Conservation (phyloP, 2,329 filamentous ascomycete species). For the Exophiala alcalophila region DNA sequence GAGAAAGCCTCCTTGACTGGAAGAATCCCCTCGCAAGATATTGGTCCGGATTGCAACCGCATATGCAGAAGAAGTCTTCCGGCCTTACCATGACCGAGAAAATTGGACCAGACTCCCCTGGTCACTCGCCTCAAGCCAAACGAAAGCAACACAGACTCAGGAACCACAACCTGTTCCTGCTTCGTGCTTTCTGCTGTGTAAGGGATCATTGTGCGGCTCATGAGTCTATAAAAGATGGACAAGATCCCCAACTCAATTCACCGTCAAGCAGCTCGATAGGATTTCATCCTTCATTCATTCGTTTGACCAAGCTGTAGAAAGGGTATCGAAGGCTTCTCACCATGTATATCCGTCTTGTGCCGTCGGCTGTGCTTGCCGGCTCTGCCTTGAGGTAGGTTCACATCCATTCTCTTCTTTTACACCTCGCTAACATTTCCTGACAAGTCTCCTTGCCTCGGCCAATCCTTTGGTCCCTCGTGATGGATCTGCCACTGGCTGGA, state of each 20-base stretch:
- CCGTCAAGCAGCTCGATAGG: slow-evolving; percentile 3
- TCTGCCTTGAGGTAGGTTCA: not conserved
- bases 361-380: slow-evolving; percentile 1
- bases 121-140: not conserved
- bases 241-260: not conserved
- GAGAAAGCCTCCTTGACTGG: not conserved
- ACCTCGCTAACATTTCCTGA: not conserved
- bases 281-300: slow-evolving; percentile 4
- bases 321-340: slow-evolving; percentile 1
- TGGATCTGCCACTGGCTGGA: slow-evolving; percentile 1
- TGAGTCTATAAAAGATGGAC: slow-evolving; percentile 1
- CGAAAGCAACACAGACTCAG: slow-evolving; percentile 3
- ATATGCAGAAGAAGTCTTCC: not conserved
- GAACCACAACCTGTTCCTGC: not conserved
- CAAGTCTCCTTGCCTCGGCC: slow-evolving; percentile 3
- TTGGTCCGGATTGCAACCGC: not conserved
- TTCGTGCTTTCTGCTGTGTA: slow-evolving; percentile 3
- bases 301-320: slow-evolving; percentile 1
- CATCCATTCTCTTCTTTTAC: not conserved
- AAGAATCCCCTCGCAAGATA: not conserved
- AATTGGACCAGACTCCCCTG: not conserved
- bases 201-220: not conserved
- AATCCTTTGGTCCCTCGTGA: slow-evolving; percentile 5
- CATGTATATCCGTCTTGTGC: slow-evolving; percentile 5
- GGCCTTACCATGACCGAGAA: not conserved